These are phyloP conservation scores for Rosa hybrid DNA, from an alignment of 331 rosid species.

Conservation along the genomic window DNA sequence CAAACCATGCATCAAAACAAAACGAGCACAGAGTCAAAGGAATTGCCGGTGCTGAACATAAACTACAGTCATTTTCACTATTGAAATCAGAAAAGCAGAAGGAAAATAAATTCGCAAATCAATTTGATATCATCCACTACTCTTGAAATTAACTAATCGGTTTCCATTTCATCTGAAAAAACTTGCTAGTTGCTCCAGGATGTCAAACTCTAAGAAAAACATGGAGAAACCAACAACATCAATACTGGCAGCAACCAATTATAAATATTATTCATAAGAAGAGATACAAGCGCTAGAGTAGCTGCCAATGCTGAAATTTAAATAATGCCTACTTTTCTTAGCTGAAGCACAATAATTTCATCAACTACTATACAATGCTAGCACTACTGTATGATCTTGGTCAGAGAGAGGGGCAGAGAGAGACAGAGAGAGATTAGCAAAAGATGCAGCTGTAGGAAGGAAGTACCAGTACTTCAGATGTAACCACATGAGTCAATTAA, in stretches of 20 bases:
- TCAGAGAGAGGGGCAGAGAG: conserved; percentile 35
- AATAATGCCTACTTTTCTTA: not conserved
- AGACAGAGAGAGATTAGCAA: conserved; percentile 32
- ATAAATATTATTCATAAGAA: not conserved
- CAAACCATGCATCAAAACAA: not conserved
- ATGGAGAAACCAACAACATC: not conserved
- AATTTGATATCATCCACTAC: not conserved
- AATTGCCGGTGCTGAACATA: not conserved
- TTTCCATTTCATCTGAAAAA: not conserved
- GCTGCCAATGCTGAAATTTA: conserved; percentile 22
- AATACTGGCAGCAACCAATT: not conserved
- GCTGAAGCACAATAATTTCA: conserved; percentile 23
- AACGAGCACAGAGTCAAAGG: not conserved
- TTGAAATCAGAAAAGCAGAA: not conserved
- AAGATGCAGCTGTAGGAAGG: conserved; percentile 20
- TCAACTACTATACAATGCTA: conserved; percentile 48
- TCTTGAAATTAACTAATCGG: not conserved
- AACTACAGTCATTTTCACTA: not conserved
- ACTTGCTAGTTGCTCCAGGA: conserved; percentile 1
- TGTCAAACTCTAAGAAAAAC: not conserved
- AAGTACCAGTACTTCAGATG: conserved; percentile 18
- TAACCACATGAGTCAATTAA: conserved; percentile 33
- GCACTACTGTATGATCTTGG: conserved; percentile 37
- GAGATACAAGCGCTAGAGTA: conserved; percentile 1
- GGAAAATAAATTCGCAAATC: not conserved